Evolutionary conservation across 169 alveolate genomes (phyloP), one percentile per base, ranked within the genome.

Genomic region (Plasmodium gonderi): DNA sequence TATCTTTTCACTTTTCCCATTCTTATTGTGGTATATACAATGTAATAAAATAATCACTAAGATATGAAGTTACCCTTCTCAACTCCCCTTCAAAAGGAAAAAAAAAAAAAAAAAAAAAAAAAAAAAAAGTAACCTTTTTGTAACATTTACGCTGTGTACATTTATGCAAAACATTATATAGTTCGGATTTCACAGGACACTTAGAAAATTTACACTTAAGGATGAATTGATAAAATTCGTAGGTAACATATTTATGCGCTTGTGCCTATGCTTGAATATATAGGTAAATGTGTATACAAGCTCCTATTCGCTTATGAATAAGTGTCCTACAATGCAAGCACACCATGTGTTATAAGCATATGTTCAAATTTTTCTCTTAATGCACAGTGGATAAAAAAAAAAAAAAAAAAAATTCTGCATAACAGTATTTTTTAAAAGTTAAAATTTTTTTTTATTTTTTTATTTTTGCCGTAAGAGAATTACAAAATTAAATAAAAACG

Each of bases 331-430:
- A 4, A 23, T 75, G 33, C 29, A n/a, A n/a, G n/a, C n/a, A n/a
- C n/a, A n/a, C n/a, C n/a, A n/a, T n/a, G n/a, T n/a, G n/a, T n/a
- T n/a, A n/a, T n/a, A n/a, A n/a, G 38, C 81, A 75, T 75, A 38
- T 14, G 54, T 75, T 44, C 51, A n/a, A 38, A 36, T 75, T 75
- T 75, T 40, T 75, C 29, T 5, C 26, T 31, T 33, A 75, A 75
- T 75, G 81, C 81, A 75, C 81, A 36, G 64, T 9, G 67, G 49
- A 65, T 7, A 23, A 79, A 47, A 79, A 79, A 79, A 47, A 17
- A 54, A 54, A 54, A 60, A n/a, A n/a, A n/a, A n/a, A 60, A 60
- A 60, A 60, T 60, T 23, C 76, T 38, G 89, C 89, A 79, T 26
- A 49, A 31, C 29, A n/a, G 17, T 68, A 36, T 79, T 78, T 74